Conservation (phyloP, 805 yeast genomes). For the Sugiyamaella lignohabitans region DNA sequence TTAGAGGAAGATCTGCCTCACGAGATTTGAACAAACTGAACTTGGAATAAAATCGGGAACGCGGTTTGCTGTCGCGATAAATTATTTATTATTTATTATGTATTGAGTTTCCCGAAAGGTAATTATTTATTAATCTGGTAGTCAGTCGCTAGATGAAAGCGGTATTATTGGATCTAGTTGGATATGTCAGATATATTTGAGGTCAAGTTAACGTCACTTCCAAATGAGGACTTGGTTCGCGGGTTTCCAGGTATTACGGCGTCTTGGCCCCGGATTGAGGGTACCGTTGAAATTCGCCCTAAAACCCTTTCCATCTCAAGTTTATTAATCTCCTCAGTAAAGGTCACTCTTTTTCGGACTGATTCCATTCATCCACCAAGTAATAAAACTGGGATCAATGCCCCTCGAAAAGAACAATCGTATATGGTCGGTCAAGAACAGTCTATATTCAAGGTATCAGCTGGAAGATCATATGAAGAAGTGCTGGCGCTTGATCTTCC, state of each 20-base stretch:
- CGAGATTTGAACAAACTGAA: too few species aligned
- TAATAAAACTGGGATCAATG: slow-evolving; percentile 27
- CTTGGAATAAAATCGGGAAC: too few species aligned
- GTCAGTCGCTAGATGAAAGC: too few species aligned
- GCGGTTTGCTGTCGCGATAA: too few species aligned
- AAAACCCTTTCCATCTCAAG: slow-evolving; percentile 17
- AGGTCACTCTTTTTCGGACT: slow-evolving; percentile 35
- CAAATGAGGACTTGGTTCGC: slow-evolving; percentile 36
- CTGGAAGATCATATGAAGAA: slow-evolving; percentile 19
- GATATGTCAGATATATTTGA: slow-evolving; percentile 17
- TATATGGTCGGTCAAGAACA: slow-evolving; percentile 31
- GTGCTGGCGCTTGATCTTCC: slow-evolving; percentile 34
- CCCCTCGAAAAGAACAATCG: slow-evolving; percentile 31
- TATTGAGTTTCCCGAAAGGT: too few species aligned
- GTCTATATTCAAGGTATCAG: slow-evolving; percentile 23
- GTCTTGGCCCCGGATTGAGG: slow-evolving; percentile 37
- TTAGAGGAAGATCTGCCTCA: too few species aligned
- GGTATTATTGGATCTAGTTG: too few species aligned
- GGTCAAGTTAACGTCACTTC: slow-evolving; percentile 31
- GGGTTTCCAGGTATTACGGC: slow-evolving; percentile 41
- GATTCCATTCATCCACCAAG: slow-evolving; percentile 33
- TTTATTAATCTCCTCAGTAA: slow-evolving; percentile 26
- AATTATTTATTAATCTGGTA: too few species aligned
- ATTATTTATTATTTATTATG: too few species aligned
- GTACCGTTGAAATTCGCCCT: slow-evolving; percentile 35